Conservation (phyloP, 2,329 filamentous ascomycete species). For the Cytospora chrysosperma region DNA sequence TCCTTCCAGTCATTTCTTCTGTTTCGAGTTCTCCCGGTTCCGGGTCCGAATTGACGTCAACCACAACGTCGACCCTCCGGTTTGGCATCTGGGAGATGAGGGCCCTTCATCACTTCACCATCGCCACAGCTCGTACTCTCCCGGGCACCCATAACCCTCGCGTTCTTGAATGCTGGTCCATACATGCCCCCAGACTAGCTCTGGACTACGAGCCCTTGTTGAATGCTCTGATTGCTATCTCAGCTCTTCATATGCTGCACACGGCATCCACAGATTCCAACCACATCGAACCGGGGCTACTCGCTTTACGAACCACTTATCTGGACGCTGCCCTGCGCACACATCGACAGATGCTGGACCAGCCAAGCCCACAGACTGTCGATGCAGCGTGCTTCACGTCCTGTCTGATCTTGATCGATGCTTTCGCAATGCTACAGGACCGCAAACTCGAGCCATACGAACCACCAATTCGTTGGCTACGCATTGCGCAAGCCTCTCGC, state of each 20-base stretch:
- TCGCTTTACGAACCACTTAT: slow-evolving; percentile 24
- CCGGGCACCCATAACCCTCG: slow-evolving; percentile 25
- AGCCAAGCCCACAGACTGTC: slow-evolving; percentile 23
- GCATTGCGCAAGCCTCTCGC: slow-evolving; percentile 28
- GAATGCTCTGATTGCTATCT: slow-evolving; percentile 28
- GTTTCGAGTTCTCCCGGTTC: neutral
- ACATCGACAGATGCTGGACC: slow-evolving; percentile 24
- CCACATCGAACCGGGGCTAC: slow-evolving; percentile 8
- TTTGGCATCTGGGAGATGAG: slow-evolving; percentile 28
- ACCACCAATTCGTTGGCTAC: slow-evolving; percentile 29
- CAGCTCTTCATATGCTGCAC: slow-evolving; percentile 26
- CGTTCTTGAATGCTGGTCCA: slow-evolving; percentile 26
- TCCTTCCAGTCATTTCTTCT: neutral
- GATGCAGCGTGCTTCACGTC: slow-evolving; percentile 29
- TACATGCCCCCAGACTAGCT: slow-evolving; percentile 27
- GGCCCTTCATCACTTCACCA: slow-evolving; percentile 27
- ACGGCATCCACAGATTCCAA: slow-evolving; percentile 1
- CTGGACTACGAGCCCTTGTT: slow-evolving; percentile 28
- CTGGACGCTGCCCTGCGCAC: slow-evolving; percentile 27
- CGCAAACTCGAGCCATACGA: slow-evolving; percentile 27
- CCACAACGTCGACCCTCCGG: neutral
- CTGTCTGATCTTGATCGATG: slow-evolving; percentile 27
- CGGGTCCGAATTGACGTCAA: neutral
- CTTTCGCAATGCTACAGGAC: slow-evolving; percentile 26
- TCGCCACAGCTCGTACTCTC: slow-evolving; percentile 25